Evolutionary conservation across 495 filamentous ascomycete genomes (phyloP), one percentile per base, ranked within the genome.

Genomic region (Cetradonia linearis): DNA sequence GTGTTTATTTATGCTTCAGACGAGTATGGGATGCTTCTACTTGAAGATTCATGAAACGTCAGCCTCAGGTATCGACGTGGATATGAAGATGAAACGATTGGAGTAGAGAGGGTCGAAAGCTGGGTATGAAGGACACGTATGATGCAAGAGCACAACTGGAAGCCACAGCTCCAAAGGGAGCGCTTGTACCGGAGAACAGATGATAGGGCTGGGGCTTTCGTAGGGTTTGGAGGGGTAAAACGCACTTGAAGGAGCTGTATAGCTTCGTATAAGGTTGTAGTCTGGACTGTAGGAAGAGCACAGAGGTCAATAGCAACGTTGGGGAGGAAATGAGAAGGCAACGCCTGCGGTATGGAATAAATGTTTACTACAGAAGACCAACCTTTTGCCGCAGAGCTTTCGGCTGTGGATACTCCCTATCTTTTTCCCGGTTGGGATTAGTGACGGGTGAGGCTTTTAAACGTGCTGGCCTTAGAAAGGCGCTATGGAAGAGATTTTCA

Each of bases 321-420:
- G 7, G 14, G 30, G 16, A 36, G 18, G 18, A n/a, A 10, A 2
- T 34, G n/a, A n/a, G 10, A 31, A 2, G 18, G 28, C 16, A 33
- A 53, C 33, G 50, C 20, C 16, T 31, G 28, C 20, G 31, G 18
- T 23, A 33, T n/a, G 20, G 2, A 13, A 20, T 53, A 31, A 23
- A 53, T 53, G 33, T 53, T 14, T 11, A 14, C 31, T 9, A 2
- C 18, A 33, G 18, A 53, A 53, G 31, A 53, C 28, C 31, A 54
- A 18, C 28, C 20, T 53, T 36, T 20, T 16, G 2, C 50, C 50
- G 42, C 9, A 54, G 31, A 54, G 50, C 50, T 54, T 9, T 54
- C 50, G 50, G 50, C 50, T 54, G 31, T 34, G 30, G 50, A 36
- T 54, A 20, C 33, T 54, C 42, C 42, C 42, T 46, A 46, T 46